Evolutionary conservation across 306 rosid genomes (phyloP), one percentile per base, ranked within the genome.

Genomic region (Cercis canadensis): DNA sequence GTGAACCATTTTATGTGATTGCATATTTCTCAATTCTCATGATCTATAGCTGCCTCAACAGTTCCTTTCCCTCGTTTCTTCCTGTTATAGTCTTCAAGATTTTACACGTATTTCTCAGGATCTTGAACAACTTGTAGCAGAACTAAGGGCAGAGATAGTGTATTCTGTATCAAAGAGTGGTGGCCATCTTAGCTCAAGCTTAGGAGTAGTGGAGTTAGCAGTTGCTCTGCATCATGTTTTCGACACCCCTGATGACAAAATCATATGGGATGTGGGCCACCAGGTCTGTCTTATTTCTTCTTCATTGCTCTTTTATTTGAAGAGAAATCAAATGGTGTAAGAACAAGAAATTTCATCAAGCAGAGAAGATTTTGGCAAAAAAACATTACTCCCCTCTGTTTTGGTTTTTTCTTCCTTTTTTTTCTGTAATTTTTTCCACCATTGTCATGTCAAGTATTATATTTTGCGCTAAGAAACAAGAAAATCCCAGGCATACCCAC

Each of bases 181-280:
- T 14, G 98, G 98, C 19, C 98, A 94, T 86, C 94, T 94, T 11
- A 94, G 98, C 73, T 66, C 98, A 40, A 94, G 97, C 74, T 90
- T 94, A 76, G 98, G 98, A 57, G 98, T 90, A 32, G 94, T 90
- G 66, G 98, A 90, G 76, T 72, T 94, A 37, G 0, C 97, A 6
- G 96, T 94, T 58, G 96, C 95, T 36, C 75, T 94, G 19, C 98
- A 94, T 75, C 90, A 90, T 75, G 98, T 90, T 54, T 90, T 94
- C 86, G 70, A 78, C 82, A 82, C 96, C 37, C 97, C 97, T 9
- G 81, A 89, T 19, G 95, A 94, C 76, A 94, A 89, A 75, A 89
- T 94, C 69, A 84, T 90, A 41, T 94, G 98, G 98, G 98, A 94
- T 79, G 97, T 94, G 70, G 98, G 98, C 5, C 98, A 94, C 85